Conservation (phyloP, 345 rosid genomes). For the Camelina neglecta region DNA sequence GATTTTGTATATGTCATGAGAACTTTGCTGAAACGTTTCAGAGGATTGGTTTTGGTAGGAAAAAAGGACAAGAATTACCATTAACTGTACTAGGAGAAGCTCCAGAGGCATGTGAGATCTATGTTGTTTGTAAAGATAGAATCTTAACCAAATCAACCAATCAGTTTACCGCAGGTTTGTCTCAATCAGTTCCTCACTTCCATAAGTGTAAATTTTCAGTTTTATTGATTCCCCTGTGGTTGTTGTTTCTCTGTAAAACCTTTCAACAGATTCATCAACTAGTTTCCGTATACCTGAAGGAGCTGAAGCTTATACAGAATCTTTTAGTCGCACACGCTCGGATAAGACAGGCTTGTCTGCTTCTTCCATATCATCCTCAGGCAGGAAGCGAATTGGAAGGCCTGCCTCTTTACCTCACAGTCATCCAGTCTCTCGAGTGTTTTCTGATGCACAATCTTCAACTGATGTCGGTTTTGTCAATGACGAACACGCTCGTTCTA, state of each 20-base stretch:
- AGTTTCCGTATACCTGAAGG: slow-evolving; percentile 41
- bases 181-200: not conserved
- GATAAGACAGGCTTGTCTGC: slow-evolving; percentile 38
- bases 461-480: slow-evolving; percentile 22
- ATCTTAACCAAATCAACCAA: slow-evolving; percentile 55
- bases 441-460: slow-evolving; percentile 41
- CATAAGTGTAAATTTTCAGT: not conserved
- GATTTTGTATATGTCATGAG: not conserved
- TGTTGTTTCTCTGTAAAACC: not conserved
- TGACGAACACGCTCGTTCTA: slow-evolving; percentile 41
- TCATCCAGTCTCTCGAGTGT: slow-evolving; percentile 30
- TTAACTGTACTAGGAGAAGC: slow-evolving; percentile 55
- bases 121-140: slow-evolving; percentile 56
- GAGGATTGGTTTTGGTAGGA: slow-evolving; percentile 45
- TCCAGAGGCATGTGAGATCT: slow-evolving; percentile 56
- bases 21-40: slow-evolving; percentile 18
- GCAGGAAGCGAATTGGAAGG: slow-evolving; percentile 28
- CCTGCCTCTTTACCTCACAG: slow-evolving; percentile 37
- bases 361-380: slow-evolving; percentile 39
- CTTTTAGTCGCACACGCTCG: slow-evolving; percentile 41
- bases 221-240: slow-evolving; percentile 1
- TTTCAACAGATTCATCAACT: slow-evolving; percentile 37
- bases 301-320: slow-evolving; percentile 41
- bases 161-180: slow-evolving; percentile 45
- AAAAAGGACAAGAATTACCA: slow-evolving; percentile 63